Evolutionary conservation across 2,329 filamentous ascomycete species (phyloP).

Genomic region (Botrytis deweyae): DNA sequence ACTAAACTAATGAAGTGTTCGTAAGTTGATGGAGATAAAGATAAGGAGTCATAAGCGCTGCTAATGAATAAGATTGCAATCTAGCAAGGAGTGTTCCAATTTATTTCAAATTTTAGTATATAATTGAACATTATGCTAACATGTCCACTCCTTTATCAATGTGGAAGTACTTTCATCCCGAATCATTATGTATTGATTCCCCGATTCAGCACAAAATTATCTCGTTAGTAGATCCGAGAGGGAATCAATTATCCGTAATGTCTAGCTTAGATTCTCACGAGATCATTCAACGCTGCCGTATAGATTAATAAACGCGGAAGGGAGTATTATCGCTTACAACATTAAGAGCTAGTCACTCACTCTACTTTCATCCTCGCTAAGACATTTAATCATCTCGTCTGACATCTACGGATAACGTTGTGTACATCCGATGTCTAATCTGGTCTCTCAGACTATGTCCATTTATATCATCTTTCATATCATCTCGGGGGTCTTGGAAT

Average conservation of each 20-base stretch:
- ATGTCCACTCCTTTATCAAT: not conserved
- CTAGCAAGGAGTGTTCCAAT: not conserved
- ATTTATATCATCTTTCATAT: not conserved
- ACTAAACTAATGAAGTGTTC: not conserved
- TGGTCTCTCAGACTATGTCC: fast-evolving
- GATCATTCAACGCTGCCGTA: not conserved
- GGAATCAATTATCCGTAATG: fast-evolving
- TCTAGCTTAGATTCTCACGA: not conserved
- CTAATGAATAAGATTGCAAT: not conserved
- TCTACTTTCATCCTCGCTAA: not conserved
- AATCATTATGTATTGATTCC: not conserved
- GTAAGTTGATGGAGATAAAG: not conserved
- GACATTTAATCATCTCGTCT: not conserved
- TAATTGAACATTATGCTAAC: not conserved
- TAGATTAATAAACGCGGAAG: not conserved
- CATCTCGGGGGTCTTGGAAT: fast-evolving
- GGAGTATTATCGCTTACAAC: not conserved
- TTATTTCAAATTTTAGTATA: not conserved
- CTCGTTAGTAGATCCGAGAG: not conserved
- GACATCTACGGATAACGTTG: not conserved
- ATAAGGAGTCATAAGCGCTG: not conserved
- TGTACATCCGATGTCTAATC: fast-evolving
- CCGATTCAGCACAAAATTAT: not conserved
- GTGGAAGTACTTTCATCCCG: not conserved
- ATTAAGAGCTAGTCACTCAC: not conserved